Evolutionary conservation across 208 protist species (phyloP).

Genomic region (Porcisia deanei): DNA sequence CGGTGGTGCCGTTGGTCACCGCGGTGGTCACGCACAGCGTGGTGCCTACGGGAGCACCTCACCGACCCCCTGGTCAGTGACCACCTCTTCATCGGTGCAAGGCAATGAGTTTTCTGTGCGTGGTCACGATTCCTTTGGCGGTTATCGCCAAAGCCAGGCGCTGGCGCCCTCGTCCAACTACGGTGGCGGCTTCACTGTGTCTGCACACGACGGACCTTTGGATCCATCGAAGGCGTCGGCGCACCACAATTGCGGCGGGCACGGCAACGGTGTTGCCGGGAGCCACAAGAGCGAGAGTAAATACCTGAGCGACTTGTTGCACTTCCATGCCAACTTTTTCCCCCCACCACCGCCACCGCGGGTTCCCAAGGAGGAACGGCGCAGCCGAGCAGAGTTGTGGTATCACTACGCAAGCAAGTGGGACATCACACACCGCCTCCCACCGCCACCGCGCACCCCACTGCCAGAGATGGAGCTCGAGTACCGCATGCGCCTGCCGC

Average conservation of each 20-base stretch:
- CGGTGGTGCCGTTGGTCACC: not conserved
- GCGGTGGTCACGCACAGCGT: constrained; percentile 3
- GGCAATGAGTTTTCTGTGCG: constrained; percentile 6
- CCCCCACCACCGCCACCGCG: constrained; percentile 73
- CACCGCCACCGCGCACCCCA: constrained; percentile 75
- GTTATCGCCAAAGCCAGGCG: not conserved
- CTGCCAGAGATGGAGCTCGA: constrained; percentile 76
- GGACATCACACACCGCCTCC: constrained; percentile 80
- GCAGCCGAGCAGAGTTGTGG: constrained; percentile 64
- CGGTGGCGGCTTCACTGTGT: constrained; percentile 15
- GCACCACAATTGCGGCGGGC: not conserved
- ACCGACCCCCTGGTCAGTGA: constrained; percentile 2
- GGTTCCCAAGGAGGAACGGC: constrained; percentile 42
- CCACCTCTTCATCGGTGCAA: not conserved
- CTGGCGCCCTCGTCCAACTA: not conserved
- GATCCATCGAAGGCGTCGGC: not conserved
- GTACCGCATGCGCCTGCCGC: constrained; percentile 41
- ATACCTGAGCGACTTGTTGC: constrained; percentile 69
- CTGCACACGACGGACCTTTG: not conserved
- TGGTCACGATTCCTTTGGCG: not conserved
- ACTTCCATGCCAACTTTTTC: constrained; percentile 86
- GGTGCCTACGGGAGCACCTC: constrained; percentile 9
- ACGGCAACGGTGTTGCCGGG: not conserved
- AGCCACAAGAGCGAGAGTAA: constrained; percentile 59
- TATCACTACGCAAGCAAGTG: constrained; percentile 84